Conservation (phyloP, 1,284 basidiomycete species). For the Ganoderma resinaceum region DNA sequence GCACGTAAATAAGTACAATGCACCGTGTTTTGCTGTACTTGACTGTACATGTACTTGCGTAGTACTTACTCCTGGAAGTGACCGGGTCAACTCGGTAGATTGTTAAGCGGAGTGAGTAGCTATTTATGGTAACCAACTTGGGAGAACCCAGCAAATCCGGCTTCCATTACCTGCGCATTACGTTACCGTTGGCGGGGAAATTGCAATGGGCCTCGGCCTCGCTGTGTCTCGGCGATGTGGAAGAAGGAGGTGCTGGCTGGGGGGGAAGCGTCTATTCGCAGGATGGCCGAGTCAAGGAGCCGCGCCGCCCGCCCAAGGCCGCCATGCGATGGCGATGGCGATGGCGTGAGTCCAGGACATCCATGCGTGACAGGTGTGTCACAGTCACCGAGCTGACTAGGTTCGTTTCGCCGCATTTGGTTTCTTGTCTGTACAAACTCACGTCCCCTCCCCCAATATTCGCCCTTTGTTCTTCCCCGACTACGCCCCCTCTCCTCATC, state of each 20-base stretch:
- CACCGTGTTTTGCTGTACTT: not conserved
- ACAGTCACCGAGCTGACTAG: slow-evolving; percentile 42
- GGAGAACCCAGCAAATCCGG: slow-evolving; percentile 15
- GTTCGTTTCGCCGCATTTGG: slow-evolving; percentile 44
- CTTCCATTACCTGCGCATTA: slow-evolving; percentile 17
- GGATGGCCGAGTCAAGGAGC: slow-evolving; percentile 8
- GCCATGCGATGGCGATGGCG: slow-evolving; percentile 8
- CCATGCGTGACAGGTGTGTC: slow-evolving; percentile 31
- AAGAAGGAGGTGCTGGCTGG: not conserved
- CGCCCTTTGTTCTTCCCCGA: slow-evolving; percentile 15
- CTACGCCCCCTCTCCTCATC: slow-evolving; percentile 6
- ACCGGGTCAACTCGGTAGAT: not conserved
- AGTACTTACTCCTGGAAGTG: not conserved
- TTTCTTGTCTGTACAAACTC: slow-evolving; percentile 43
- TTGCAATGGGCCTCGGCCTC: not conserved
- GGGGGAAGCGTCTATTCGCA: not conserved
- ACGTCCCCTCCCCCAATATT: slow-evolving; percentile 30
- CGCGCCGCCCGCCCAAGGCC: too few relatives aligned
- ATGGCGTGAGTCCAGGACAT: slow-evolving; percentile 30
- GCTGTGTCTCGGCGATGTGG: not conserved
- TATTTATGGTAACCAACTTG: slow-evolving; percentile 26
- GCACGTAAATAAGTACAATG: not conserved
- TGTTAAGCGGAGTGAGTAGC: not conserved
- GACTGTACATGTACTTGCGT: not conserved
- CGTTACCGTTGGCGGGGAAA: slow-evolving; percentile 1